Base-by-base conservation (phyloP, 148 eudicot species). In the Silene conica region DNA sequence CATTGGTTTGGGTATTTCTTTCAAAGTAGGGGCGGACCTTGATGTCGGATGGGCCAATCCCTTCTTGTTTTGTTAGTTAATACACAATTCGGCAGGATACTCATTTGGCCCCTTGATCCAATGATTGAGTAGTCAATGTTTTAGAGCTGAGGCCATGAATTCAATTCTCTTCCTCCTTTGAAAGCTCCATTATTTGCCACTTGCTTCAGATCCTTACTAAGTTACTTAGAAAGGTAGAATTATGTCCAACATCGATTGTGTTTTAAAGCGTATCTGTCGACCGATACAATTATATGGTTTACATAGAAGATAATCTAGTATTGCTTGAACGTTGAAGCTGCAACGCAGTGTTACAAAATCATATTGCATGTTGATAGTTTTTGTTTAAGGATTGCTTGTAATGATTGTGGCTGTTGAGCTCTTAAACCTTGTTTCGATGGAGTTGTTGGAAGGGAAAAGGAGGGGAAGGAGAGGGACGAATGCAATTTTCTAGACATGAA, bases 221-320 rank as follows among this genome's bases (percentile, higher is more conserved):
- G 9, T 38, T 5, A 19, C 60, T n/a, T 57, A 57, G 61, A 6
- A 57, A 57, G 61, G n/a, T 63, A 63, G 38, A 63, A 25, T 25
- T 63, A 63, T 63, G 41, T 63, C 41, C 18, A 63, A 25, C 18
- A 13, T 61, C 26, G 66, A 63, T 34, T 63, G 66, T 63, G 12
- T 3, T 63, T 26, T 25, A 38, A 63, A 11, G 38, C 41, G 28
- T 26, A 31, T 64, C 38, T 25, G 41, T 63, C 1, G n/a, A 63
- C 38, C 23, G 5, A 11, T 65, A 7, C 69, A 38, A 28, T 9
- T 38, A 38, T 38, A 38, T 38, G 43, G 43, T 38, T 38, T 38
- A 38, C 43, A 38, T 38, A 38, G 43, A 38, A 7, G 43, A 7
- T 38, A 38, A 38, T 31, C 34, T 31, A 38, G 43, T 31, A 31